Base-by-base conservation (phyloP, 2,329 filamentous ascomycete genomes). In the Hypomyces perniciosus region DNA sequence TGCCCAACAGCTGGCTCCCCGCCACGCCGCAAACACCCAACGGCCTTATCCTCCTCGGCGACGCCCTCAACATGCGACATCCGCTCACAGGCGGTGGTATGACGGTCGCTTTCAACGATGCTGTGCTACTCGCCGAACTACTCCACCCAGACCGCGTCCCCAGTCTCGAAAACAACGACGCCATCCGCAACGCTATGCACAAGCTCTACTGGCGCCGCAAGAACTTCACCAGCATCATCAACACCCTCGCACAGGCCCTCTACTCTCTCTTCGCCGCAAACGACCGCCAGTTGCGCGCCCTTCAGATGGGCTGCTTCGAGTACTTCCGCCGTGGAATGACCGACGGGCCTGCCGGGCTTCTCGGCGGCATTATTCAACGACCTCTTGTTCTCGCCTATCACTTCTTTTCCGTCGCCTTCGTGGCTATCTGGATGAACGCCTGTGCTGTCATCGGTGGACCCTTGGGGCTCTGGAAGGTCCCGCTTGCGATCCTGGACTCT, bases 31-130 rank as follows among this genome's bases (percentile, higher is more conserved):
- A 86, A 54, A 62, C 62, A 4, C 54, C 63, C 41, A 69, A 69
- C 42, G 86, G 88, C 64, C 79, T 96, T 54, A 77, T 96, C 44
- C 75, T 99, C 34, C 78, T 97, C 7, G 93, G 93, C 53, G 93
- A 99, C 66, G 92, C 93, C 10, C 85, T 95, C 78, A 99, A 99
- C 74, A 99, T 99, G 93, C 88, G 93, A n/a, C 93, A 99, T 71
- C 93, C 93, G 2, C 78, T 99, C 9, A 99, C 93, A 0, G 93
- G 93, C 48, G 93, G 93, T 58, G 93, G 93, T 61, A 99, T 99
- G 93, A 97, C 92, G 0, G 93, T 97, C 2, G 93, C 90, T 1
- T 87, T 99, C 69, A 95, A 92, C 71, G 93, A 99, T 64, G 91
- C 88, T 1, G 79, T 93, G 8, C 70, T 95, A 1, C 78, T 99